phyloP scores from a whole-genome alignment of 352 stramenopile genomes.

The Phytophthora cryptogea region DNA sequence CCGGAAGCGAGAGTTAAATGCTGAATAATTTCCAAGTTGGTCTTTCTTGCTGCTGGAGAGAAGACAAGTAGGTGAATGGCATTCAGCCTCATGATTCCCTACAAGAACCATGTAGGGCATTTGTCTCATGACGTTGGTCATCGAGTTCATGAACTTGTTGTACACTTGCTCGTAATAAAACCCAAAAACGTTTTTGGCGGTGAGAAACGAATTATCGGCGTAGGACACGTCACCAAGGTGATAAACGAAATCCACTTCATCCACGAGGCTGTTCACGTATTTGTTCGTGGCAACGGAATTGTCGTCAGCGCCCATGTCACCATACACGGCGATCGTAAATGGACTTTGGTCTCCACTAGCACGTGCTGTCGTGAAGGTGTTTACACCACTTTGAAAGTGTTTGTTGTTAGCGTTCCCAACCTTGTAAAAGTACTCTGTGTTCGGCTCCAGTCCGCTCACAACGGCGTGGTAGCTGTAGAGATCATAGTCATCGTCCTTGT shows the following conservation, averaged over 20 bases:
- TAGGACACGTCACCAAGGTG: slow-evolving; percentile 40
- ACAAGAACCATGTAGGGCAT: slow-evolving; percentile 71
- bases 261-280: slow-evolving; percentile 36
- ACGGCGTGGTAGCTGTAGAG: slow-evolving; percentile 52
- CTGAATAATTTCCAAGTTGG: slow-evolving; percentile 57
- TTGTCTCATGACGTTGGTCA: slow-evolving; percentile 39
- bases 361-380: slow-evolving; percentile 39
- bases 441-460: slow-evolving; percentile 29
- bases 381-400: slow-evolving; percentile 28
- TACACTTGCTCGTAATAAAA: slow-evolving; percentile 54
- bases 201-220: slow-evolving; percentile 36
- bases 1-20: slow-evolving; percentile 47
- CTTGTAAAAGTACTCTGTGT: slow-evolving; percentile 45
- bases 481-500: slow-evolving; percentile 45
- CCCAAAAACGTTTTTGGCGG: slow-evolving; percentile 24
- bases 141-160: slow-evolving; percentile 71
- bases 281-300: slow-evolving; percentile 36
- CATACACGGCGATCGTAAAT: slow-evolving; percentile 37
- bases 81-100: slow-evolving; percentile 76
- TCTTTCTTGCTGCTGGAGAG: slow-evolving; percentile 27
- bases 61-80: slow-evolving; percentile 44
- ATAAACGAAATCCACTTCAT: slow-evolving; percentile 36
- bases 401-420: slow-evolving; percentile 16
- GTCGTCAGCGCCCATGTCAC: slow-evolving; percentile 32
- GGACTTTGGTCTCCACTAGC: slow-evolving; percentile 20